Evolutionary conservation across 805 yeast species (phyloP).

Genomic region (Jamesozyma rosinii): DNA sequence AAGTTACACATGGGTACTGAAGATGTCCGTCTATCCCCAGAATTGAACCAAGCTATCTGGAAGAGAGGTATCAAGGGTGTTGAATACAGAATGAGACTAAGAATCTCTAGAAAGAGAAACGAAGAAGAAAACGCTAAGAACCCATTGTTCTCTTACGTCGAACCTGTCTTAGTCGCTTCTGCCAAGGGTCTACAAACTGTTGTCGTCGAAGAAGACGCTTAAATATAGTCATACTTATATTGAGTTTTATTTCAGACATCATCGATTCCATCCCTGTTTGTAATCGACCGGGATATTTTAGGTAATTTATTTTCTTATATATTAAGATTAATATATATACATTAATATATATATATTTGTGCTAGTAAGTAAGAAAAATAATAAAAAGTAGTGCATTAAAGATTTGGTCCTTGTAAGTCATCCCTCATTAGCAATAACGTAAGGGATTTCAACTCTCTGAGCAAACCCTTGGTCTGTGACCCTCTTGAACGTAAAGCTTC

Average conservation of each 20-base stretch:
- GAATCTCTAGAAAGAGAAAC: slow-evolving; percentile 99
- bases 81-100: slow-evolving; percentile 94
- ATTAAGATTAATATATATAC: neutral
- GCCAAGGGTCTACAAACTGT: slow-evolving; percentile 96
- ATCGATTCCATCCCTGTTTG: neutral
- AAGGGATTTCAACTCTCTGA: slow-evolving; percentile 37
- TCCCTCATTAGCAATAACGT: too few species aligned
- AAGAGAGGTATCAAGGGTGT: slow-evolving; percentile 99
- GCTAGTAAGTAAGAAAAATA: neutral
- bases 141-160: slow-evolving; percentile 95
- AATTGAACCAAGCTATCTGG: slow-evolving; percentile 97
- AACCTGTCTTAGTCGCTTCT: slow-evolving; percentile 89
- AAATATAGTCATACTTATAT: slow-evolving; percentile 2
- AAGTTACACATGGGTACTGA: slow-evolving; percentile 97
- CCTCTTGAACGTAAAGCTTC: slow-evolving; percentile 54
- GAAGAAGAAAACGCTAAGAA: slow-evolving; percentile 99
- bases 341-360: neutral
- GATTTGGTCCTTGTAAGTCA: too few species aligned
- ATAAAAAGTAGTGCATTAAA: neutral
- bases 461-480: slow-evolving; percentile 66
- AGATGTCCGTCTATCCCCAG: slow-evolving; percentile 98
- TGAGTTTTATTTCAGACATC: neutral
- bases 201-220: slow-evolving; percentile 78
- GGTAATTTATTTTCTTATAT: neutral
- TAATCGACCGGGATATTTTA: neutral